Evolutionary conservation across 768 basidiomycete genomes (phyloP).

Genomic region (Calocybe cyanea): DNA sequence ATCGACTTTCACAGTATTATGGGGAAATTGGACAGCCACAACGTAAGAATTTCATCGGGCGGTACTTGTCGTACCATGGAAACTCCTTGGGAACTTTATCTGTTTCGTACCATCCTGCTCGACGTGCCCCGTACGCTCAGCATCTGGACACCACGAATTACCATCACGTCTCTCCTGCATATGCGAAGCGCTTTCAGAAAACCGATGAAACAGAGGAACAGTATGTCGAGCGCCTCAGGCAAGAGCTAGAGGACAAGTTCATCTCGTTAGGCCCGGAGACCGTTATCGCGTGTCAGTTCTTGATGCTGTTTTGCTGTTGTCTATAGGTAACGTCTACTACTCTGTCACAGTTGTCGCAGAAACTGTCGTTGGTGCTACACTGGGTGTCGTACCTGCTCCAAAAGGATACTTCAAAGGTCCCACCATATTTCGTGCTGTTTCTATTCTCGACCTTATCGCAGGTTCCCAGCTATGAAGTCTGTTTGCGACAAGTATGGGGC

Average conservation of each 20-base stretch:
- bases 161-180: conserved; percentile 87
- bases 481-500: conserved; percentile 76
- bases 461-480: conserved; percentile 59
- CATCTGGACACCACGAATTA: conserved; percentile 65
- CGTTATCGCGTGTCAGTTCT: conserved; percentile 69
- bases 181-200: conserved; percentile 72
- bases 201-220: conserved; percentile 70
- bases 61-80: conserved; percentile 80
- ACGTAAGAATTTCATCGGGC: conserved; percentile 76
- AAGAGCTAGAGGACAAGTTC: conserved; percentile 86
- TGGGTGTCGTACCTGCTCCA: conserved; percentile 71
- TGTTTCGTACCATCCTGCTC: conserved; percentile 60
- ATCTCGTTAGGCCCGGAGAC: conserved; percentile 77
- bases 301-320: not conserved
- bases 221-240: conserved; percentile 72
- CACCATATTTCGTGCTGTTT: not conserved
- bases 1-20: conserved; percentile 50
- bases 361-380: conserved; percentile 84
- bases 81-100: conserved; percentile 74
- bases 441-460: not conserved
- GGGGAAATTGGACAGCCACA: conserved; percentile 64
- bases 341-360: conserved; percentile 64
- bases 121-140: conserved; percentile 65
- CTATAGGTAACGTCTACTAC: conserved; percentile 1
- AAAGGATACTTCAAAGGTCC: conserved; percentile 74